Conservation (phyloP, 2,329 filamentous ascomycete species). For the Fusarium denticulatum region DNA sequence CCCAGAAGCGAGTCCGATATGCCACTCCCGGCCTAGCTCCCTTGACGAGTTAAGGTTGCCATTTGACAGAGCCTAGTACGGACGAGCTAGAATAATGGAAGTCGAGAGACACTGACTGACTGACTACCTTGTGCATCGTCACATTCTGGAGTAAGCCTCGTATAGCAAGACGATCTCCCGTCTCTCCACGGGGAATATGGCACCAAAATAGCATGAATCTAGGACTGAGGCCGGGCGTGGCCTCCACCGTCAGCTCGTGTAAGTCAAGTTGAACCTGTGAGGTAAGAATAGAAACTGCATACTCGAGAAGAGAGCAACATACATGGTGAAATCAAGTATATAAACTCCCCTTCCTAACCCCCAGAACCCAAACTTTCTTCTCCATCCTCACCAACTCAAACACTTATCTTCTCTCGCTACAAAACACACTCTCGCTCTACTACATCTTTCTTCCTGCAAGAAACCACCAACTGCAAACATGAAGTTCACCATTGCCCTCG, state of each 20-base stretch:
- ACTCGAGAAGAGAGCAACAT: too few species aligned
- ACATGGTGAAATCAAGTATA: conserved; percentile 13
- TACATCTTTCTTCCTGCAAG: neutral
- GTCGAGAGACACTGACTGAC: neutral
- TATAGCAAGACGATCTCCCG: conserved; percentile 4
- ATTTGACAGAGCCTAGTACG: neutral
- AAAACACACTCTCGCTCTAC: conserved; percentile 18
- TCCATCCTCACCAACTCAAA: conserved; percentile 26
- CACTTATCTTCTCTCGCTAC: conserved; percentile 17
- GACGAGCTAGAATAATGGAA: neutral
- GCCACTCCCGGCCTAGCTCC: neutral
- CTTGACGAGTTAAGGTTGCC: conserved; percentile 16
- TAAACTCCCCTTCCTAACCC: conserved; percentile 2
- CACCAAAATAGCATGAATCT: conserved; percentile 8
- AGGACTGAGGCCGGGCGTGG: neutral
- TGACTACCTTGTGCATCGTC: neutral
- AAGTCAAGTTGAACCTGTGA: neutral
- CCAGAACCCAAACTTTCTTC: neutral
- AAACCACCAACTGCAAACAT: conserved; percentile 37
- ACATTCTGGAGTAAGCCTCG: conserved; percentile 10
- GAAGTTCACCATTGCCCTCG: conserved; percentile 43
- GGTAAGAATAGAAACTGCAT: conserved; percentile 31
- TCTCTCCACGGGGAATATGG: neutral
- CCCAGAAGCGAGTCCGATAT: neutral
- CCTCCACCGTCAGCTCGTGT: conserved; percentile 25